Evolutionary conservation across 352 stramenopile genomes (phyloP).

Genomic region (Saprolegnia parasitica): DNA sequence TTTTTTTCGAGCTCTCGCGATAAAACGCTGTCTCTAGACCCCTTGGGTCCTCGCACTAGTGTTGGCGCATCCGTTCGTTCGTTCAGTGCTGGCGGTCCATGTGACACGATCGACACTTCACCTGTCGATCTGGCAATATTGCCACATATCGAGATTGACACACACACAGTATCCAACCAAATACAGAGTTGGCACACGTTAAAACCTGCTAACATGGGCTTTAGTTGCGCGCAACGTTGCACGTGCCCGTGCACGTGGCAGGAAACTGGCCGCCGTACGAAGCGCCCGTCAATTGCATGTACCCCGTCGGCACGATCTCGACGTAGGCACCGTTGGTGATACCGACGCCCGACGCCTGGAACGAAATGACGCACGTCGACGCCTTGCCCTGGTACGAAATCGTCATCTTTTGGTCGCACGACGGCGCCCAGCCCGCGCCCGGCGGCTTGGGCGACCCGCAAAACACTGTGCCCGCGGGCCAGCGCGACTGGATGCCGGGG

Average conservation of each 20-base stretch:
- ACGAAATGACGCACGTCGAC: slow-evolving; percentile 5
- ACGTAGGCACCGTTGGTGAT: slow-evolving; percentile 3
- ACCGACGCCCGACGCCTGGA: slow-evolving; percentile 3
- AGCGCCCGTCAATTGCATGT: background rate
- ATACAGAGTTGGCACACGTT: no score
- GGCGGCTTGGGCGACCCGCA: slow-evolving; percentile 12
- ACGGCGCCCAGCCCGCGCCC: background rate
- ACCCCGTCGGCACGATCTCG: background rate
- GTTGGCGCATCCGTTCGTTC: no score
- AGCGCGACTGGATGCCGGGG: slow-evolving; percentile 2
- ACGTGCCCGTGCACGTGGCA: slow-evolving; percentile 2
- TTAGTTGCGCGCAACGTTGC: slow-evolving; percentile 16
- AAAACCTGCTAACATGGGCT: no score
- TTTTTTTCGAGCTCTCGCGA: no score
- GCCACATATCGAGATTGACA: no score
- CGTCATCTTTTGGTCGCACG: slow-evolving; percentile 4
- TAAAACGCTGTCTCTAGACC: no score
- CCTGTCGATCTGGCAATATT: no score
- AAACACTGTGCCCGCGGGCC: background rate
- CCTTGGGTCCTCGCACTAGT: no score
- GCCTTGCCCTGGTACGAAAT: slow-evolving; percentile 6
- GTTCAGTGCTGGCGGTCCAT: no score
- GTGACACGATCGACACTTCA: no score
- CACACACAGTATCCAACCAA: no score
- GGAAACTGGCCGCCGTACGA: slow-evolving; percentile 4